phyloP scores from a whole-genome alignment of 140 eudicot genomes.

The Ambrosia hybrid region DNA sequence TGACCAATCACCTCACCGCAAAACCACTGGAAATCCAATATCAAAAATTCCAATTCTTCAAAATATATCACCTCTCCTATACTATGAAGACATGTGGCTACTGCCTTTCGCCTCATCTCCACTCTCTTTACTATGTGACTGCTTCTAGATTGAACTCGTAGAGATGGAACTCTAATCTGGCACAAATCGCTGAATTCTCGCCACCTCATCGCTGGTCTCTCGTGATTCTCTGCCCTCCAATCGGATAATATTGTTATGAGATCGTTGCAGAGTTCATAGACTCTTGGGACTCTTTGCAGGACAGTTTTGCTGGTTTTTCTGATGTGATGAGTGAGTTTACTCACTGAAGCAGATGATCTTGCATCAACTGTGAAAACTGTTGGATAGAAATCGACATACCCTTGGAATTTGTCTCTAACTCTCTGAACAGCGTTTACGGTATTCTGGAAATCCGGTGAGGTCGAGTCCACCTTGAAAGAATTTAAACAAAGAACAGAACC shows the following conservation, averaged over 20 bases:
- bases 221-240: conserved; percentile 69
- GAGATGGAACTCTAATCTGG: conserved; percentile 64
- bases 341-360: conserved; percentile 80
- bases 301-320: conserved; percentile 65
- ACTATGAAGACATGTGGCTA: conserved; percentile 73
- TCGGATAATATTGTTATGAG: conserved; percentile 52
- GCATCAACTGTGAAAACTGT: conserved; percentile 88
- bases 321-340: conserved; percentile 78
- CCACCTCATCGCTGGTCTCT: conserved; percentile 82
- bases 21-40: conserved; percentile 90
- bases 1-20: conserved; percentile 75
- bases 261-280: conserved; percentile 82
- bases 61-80: conserved; percentile 89
- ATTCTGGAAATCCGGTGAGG: conserved; percentile 39
- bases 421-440: conserved; percentile 55
- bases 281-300: conserved; percentile 73
- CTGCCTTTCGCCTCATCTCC: conserved; percentile 71
- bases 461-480: conserved; percentile 27
- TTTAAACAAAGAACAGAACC: too few species aligned
- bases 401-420: conserved; percentile 65
- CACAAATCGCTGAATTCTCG: conserved; percentile 72
- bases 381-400: conserved; percentile 67
- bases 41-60: conserved; percentile 67
- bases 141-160: conserved; percentile 71
- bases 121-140: conserved; percentile 51